Evolutionary conservation across 2,329 filamentous ascomycete species (phyloP).

Genomic region (Xylogone sp.): DNA sequence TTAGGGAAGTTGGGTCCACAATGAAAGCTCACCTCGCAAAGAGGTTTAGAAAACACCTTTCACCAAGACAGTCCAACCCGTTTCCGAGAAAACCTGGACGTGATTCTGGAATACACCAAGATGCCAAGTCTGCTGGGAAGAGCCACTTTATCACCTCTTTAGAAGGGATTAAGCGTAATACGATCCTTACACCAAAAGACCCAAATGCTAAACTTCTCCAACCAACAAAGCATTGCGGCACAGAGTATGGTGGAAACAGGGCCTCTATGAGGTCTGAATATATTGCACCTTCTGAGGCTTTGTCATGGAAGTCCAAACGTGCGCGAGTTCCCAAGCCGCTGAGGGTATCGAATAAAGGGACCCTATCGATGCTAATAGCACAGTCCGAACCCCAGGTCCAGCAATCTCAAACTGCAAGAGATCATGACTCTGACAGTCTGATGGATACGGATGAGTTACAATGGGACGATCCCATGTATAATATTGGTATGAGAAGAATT

Average conservation of each 20-base stretch:
- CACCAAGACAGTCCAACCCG: not conserved
- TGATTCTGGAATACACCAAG: no score
- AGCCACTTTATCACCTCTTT: not conserved
- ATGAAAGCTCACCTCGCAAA: not conserved
- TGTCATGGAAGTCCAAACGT: no score
- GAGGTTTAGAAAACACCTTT: not conserved
- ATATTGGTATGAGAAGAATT: slow-evolving; percentile 13
- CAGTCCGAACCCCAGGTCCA: no score
- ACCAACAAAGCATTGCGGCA: no score
- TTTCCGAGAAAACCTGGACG: not conserved
- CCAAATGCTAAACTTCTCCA: slow-evolving; percentile 1
- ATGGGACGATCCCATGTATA: slow-evolving; percentile 16
- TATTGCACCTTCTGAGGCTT: no score
- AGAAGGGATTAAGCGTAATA: no score
- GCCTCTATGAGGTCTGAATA: no score
- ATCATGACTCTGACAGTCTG: slow-evolving; percentile 6
- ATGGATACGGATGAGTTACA: slow-evolving; percentile 24
- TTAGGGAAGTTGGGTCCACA: not conserved
- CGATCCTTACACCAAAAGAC: slow-evolving; percentile 6
- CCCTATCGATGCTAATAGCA: no score
- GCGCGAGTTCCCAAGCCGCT: no score
- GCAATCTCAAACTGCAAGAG: not conserved
- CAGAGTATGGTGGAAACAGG: no score
- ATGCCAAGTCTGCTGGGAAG: no score
- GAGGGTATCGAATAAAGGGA: no score